Percentiles rank a stretch among this genome's conserved stretches.
Conservation (phyloP, 2,329 filamentous ascomycete genomes). For the Neurospora sp. region DNA sequence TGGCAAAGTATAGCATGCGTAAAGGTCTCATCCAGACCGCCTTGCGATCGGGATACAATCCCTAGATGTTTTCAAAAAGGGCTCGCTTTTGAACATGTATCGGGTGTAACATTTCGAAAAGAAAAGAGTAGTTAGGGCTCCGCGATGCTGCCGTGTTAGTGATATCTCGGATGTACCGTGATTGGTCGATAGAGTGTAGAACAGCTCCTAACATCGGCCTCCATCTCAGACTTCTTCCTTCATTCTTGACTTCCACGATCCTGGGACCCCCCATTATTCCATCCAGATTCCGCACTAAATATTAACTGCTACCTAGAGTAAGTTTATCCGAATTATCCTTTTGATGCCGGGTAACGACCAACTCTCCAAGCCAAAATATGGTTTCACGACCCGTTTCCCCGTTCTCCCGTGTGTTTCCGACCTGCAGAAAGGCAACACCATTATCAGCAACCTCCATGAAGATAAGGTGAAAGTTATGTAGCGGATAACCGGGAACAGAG, state of each 20-base stretch:
- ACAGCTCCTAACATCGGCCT: background rate
- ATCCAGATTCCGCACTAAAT: background rate
- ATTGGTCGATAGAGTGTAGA: background rate
- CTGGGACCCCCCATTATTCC: background rate
- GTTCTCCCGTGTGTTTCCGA: conserved; percentile 1
- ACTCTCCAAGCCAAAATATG: background rate
- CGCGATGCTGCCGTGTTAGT: background rate
- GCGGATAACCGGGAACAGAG: background rate
- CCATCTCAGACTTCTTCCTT: background rate
- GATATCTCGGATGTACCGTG: background rate
- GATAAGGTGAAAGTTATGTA: background rate
- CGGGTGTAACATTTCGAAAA: background rate
- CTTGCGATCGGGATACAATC: background rate
- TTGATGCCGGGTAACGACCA: background rate
- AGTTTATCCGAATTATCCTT: background rate
- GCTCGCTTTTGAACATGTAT: background rate
- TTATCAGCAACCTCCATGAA: background rate
- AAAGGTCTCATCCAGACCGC: background rate
- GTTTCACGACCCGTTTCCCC: conserved; percentile 1
- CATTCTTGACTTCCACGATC: background rate
- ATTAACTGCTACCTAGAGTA: background rate
- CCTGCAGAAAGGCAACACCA: conserved; percentile 2
- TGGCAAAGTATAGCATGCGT: background rate
- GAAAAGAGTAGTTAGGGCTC: background rate
- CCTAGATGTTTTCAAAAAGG: background rate